These are phyloP conservation scores for Phytophthora ohioensis DNA, from an alignment of 352 stramenopile genomes.

Conservation along the genomic window DNA sequence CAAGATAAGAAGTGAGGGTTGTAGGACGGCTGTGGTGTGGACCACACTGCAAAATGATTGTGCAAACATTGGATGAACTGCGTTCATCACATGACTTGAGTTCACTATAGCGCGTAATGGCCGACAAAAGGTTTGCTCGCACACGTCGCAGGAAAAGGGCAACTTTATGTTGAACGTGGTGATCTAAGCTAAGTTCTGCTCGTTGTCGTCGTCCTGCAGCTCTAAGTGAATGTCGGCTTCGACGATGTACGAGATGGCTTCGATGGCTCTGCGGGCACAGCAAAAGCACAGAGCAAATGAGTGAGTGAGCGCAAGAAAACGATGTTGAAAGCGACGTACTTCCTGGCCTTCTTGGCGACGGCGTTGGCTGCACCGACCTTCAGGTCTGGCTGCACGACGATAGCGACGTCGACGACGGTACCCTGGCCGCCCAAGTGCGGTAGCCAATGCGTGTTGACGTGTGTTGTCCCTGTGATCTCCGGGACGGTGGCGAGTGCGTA, in stretches of 20 bases:
- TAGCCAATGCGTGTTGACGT: constrained; percentile 88
- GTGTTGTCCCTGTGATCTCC: constrained; percentile 75
- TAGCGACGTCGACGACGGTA: constrained; percentile 81
- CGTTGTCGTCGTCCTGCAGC: constrained; percentile 66
- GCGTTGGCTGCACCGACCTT: constrained; percentile 77
- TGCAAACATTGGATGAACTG: constrained; percentile 20
- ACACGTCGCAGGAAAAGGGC: constrained; percentile 33
- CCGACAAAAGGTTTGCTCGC: constrained; percentile 19
- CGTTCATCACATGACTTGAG: constrained; percentile 12
- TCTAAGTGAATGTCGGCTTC: constrained; percentile 89
- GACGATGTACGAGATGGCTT: constrained; percentile 79
- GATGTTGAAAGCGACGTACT: constrained; percentile 43
- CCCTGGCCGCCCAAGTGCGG: constrained; percentile 65
- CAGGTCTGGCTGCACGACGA: constrained; percentile 78
- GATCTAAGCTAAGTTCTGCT: constrained; percentile 14
- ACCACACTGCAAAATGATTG: constrained; percentile 14
- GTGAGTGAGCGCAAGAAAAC: neutral
- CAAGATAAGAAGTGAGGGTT: constrained; percentile 5
- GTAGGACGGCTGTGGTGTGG: constrained; percentile 19
- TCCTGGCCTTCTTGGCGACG: constrained; percentile 77
- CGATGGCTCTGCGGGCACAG: constrained; percentile 64
- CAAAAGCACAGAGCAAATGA: neutral
- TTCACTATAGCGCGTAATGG: constrained; percentile 20
- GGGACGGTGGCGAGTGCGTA: constrained; percentile 67
- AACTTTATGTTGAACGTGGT: constrained; percentile 12